Evolutionary conservation across 2,329 filamentous ascomycete genomes (phyloP).

Genomic region (Calonectria hawksworthii): DNA sequence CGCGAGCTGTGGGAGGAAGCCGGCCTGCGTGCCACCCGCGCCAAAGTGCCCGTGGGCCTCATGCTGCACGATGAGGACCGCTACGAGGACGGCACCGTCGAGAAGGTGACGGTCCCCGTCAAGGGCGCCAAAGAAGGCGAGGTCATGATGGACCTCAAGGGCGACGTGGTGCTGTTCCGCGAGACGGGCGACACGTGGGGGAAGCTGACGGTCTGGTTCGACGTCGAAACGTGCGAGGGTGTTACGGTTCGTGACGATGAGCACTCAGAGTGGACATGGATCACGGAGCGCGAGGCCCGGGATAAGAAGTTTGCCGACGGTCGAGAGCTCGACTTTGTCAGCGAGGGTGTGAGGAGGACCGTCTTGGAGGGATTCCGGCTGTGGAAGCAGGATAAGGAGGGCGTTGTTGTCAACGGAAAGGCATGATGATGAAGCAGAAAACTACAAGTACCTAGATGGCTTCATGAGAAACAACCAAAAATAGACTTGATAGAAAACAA

Average conservation of each 20-base stretch:
- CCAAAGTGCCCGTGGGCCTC: slow-evolving; percentile 42
- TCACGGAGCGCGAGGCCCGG: slow-evolving; percentile 52
- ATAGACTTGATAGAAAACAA: not conserved
- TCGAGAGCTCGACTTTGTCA: slow-evolving; percentile 49
- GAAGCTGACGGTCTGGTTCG: slow-evolving; percentile 48
- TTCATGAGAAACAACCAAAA: not conserved
- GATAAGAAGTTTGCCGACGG: slow-evolving; percentile 43
- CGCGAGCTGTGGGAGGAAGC: slow-evolving; percentile 65
- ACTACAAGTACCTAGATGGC: not conserved
- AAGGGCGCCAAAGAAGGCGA: slow-evolving; percentile 21
- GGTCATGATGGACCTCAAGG: slow-evolving; percentile 38
- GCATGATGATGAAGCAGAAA: not conserved
- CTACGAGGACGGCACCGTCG: not conserved
- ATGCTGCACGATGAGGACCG: slow-evolving; percentile 16
- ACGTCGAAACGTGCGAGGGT: slow-evolving; percentile 40
- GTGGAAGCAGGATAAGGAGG: slow-evolving; percentile 29
- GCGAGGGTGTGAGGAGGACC: slow-evolving; percentile 47
- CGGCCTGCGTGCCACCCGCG: slow-evolving; percentile 49
- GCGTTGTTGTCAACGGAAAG: not conserved
- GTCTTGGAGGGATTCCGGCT: slow-evolving; percentile 52
- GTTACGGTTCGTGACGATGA: slow-evolving; percentile 53
- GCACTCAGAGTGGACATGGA: slow-evolving; percentile 56
- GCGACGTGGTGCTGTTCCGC: slow-evolving; percentile 42
- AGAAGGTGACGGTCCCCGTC: not conserved
- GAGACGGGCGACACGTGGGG: slow-evolving; percentile 46